These are phyloP conservation scores for Raphanus hybrid DNA, from an alignment of 441 rosid genomes.

Conservation along the genomic window DNA sequence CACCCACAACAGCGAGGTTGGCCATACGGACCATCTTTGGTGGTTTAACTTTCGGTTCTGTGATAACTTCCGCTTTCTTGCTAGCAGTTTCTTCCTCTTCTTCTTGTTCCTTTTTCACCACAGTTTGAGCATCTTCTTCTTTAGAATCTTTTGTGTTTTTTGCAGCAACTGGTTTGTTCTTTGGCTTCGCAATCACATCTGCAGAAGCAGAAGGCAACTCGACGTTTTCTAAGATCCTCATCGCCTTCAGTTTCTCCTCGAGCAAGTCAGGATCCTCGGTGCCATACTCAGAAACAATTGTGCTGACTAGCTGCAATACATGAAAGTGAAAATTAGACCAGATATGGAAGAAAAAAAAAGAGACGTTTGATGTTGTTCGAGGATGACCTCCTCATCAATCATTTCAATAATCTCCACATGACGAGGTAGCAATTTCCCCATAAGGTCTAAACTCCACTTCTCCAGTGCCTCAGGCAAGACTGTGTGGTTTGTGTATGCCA, in stretches of 20 bases:
- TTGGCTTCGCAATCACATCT: constrained; percentile 63
- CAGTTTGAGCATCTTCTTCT: constrained; percentile 37
- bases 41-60: constrained; percentile 49
- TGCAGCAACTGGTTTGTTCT: constrained; percentile 45
- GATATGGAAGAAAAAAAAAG: neutral
- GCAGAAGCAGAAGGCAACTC: constrained; percentile 79
- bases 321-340: constrained; percentile 23
- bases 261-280: constrained; percentile 60
- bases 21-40: constrained; percentile 96
- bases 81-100: constrained; percentile 44
- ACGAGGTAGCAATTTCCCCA: constrained; percentile 88
- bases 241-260: constrained; percentile 72
- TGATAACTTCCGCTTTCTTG: constrained; percentile 45
- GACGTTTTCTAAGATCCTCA: constrained; percentile 92
- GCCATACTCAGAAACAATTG: constrained; percentile 79
- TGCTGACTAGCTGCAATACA: constrained; percentile 63
- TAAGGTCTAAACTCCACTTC: constrained; percentile 97
- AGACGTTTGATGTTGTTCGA: constrained; percentile 36
- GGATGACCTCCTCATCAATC: constrained; percentile 91
- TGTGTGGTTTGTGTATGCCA: constrained; percentile 97
- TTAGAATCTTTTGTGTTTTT: constrained; percentile 45
- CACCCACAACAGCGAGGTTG: constrained; percentile 88
- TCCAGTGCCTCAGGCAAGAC: constrained; percentile 97
- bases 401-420: constrained; percentile 87
- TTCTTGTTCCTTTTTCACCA: constrained; percentile 36